phyloP scores from a whole-genome alignment of 2,329 filamentous ascomycete species.

The Penicillium capsulatum region DNA sequence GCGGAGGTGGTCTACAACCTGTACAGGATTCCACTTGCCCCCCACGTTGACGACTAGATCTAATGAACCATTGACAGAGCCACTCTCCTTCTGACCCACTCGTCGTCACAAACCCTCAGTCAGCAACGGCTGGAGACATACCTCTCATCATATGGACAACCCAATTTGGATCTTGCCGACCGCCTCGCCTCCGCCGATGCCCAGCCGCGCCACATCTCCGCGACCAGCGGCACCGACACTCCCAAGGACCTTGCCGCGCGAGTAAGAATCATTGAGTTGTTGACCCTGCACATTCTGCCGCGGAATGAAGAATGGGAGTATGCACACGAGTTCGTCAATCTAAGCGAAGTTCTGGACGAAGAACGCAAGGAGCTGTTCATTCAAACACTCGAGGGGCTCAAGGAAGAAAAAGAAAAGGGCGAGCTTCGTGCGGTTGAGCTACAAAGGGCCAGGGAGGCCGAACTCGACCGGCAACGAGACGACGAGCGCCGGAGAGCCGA shows the following conservation, averaged over 20 bases:
- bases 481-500: slow-evolving; percentile 42
- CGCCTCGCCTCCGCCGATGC: slow-evolving; percentile 49
- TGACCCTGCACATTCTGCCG: slow-evolving; percentile 89
- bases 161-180: slow-evolving; percentile 66
- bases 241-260: slow-evolving; percentile 78
- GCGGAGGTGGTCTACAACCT: slow-evolving; percentile 73
- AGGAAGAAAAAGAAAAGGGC: slow-evolving; percentile 76
- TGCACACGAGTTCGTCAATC: slow-evolving; percentile 80
- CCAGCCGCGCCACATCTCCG: slow-evolving; percentile 34
- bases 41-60: background rate
- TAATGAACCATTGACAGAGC: slow-evolving; percentile 54
- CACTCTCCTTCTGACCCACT: slow-evolving; percentile 86
- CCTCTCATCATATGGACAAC: slow-evolving; percentile 70
- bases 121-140: slow-evolving; percentile 86
- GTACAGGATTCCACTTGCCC: slow-evolving; percentile 38
- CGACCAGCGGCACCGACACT: slow-evolving; percentile 66
- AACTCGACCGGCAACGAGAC: slow-evolving; percentile 48
- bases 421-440: slow-evolving; percentile 60
- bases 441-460: slow-evolving; percentile 57
- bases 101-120: slow-evolving; percentile 74
- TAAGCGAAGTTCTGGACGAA: slow-evolving; percentile 83
- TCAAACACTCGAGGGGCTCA: slow-evolving; percentile 75
- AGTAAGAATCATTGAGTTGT: slow-evolving; percentile 90
- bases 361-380: slow-evolving; percentile 86
- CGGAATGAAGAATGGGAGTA: slow-evolving; percentile 96